A percentile compares a stretch with the other conserved stretches of the same genome.
Evolutionary conservation across 306 rosid species (phyloP).

Genomic region (Sicyos baderoa): DNA sequence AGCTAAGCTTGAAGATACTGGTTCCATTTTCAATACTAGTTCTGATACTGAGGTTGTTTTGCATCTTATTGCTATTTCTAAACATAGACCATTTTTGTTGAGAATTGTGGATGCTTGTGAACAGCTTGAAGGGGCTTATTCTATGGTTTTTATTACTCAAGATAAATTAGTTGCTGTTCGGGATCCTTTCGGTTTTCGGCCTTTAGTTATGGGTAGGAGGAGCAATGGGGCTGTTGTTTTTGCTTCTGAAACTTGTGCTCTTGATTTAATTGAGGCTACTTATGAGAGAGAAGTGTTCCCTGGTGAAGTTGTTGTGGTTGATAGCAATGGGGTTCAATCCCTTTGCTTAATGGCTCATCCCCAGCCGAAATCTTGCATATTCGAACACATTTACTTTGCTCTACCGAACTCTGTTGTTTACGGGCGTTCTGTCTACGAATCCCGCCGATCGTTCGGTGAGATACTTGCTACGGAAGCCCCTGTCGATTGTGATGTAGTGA

Average conservation of each 20-base stretch:
- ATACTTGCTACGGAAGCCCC: slow-evolving; percentile 76
- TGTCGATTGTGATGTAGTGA: slow-evolving; percentile 88
- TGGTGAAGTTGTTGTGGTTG: slow-evolving; percentile 81
- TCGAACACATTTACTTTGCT: slow-evolving; percentile 91
- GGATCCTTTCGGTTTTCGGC: slow-evolving; percentile 78
- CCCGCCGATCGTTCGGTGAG: slow-evolving; percentile 68
- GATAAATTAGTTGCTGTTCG: slow-evolving; percentile 77
- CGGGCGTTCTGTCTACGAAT: slow-evolving; percentile 79
- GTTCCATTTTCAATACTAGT: slow-evolving; percentile 82
- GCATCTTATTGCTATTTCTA: slow-evolving; percentile 81
- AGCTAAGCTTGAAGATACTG: slow-evolving; percentile 56
- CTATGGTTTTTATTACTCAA: slow-evolving; percentile 65
- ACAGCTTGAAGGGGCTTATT: slow-evolving; percentile 76
- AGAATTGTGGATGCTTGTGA: slow-evolving; percentile 84
- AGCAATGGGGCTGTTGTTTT: slow-evolving; percentile 88
- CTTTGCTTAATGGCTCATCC: slow-evolving; percentile 89
- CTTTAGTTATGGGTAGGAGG: slow-evolving; percentile 89
- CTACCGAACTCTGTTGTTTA: slow-evolving; percentile 74
- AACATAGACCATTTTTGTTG: slow-evolving; percentile 52
- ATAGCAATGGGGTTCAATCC: slow-evolving; percentile 63
- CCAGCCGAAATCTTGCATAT: slow-evolving; percentile 65
- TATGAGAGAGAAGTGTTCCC: slow-evolving; percentile 88
- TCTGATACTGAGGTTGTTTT: slow-evolving; percentile 88
- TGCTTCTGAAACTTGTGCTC: slow-evolving; percentile 96
- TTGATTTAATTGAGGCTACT: slow-evolving; percentile 88